Conservation (phyloP, 2,329 filamentous ascomycete genomes). For the Colletotrichum simmondsii region DNA sequence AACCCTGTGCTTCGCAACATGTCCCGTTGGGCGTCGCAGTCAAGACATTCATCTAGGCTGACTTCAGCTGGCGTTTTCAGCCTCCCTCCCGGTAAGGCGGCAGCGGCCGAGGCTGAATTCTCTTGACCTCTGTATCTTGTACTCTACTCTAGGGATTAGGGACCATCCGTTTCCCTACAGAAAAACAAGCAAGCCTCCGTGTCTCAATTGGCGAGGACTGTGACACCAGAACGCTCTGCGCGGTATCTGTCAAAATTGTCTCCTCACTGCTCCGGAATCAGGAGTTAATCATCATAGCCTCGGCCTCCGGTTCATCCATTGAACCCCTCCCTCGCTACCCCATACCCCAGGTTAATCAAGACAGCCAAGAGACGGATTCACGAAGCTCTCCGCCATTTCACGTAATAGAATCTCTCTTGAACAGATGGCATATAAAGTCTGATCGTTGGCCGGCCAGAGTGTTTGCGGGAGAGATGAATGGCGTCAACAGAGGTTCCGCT, state of each 20-base stretch:
- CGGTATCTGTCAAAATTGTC: background rate
- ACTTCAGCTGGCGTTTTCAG: background rate
- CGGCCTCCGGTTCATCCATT: background rate
- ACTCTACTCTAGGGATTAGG: background rate
- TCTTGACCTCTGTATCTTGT: background rate
- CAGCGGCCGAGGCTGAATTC: background rate
- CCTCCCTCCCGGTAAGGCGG: background rate
- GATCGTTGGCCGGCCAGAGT: constrained; percentile 3
- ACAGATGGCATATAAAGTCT: background rate
- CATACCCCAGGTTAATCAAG: constrained; percentile 19
- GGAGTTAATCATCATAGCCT: background rate
- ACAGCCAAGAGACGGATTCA: background rate
- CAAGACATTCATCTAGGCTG: background rate
- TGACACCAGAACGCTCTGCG: background rate
- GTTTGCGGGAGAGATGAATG: background rate
- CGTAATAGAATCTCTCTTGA: background rate
- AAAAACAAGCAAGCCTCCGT: background rate
- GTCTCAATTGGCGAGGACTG: background rate
- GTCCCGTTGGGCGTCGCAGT: background rate
- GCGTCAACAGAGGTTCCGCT: constrained; percentile 10
- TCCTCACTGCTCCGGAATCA: background rate
- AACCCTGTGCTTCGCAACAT: background rate
- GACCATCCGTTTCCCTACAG: background rate
- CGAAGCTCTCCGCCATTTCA: background rate
- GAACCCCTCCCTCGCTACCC: constrained; percentile 1